Evolutionary conservation across 2,329 filamentous ascomycete genomes (phyloP), one percentile per base, ranked within the genome.

Genomic region (Ceratocystis alfenasii): DNA sequence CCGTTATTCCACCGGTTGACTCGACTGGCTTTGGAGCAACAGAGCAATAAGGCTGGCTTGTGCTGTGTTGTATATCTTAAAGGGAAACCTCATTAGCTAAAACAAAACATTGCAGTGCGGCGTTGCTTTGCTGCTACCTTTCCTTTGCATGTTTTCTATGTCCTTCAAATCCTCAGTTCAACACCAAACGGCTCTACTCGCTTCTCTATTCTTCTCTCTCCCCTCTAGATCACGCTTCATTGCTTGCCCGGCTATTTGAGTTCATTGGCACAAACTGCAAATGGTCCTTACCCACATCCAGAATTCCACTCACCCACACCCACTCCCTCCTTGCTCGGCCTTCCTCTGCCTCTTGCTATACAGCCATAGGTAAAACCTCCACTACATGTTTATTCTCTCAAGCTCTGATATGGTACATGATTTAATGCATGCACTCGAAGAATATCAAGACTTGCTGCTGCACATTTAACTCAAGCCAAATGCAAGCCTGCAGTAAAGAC

Each of bases 401-500:
- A 17, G 25, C 28, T 30, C 28, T 53, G 20, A 28, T 25, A 22
- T 25, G 48, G 53, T 59, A 33, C 15, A 33, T 59, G 25, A 12
- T 41, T 41, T 12, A 41, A n/a, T 33, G 53, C 53, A 59, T 36
- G 53, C 5, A 7, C 53, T 33, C 53, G 28, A 59, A 59, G 5
- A 59, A 30, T 10, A 33, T 8, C 25, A 59, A 30, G 25, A 59
- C 53, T 53, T 53, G 20, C 48, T 28, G 20, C 48, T 53, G 48
- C 20, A 53, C 48, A 53, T 53, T 53, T 53, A 53, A 53, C 48
- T 28, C 48, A 33, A 59, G 25, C 53, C 25, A 59, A 33, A 59
- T 59, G 53, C 25, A 59, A 59, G 53, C 25, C 53, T 59, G 53
- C 53, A 59, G 53, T 59, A 30, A 15, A 30, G 53, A 30, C 25